Conservation (phyloP, 2,329 filamentous ascomycete species). For the Verticillium tricorpus region DNA sequence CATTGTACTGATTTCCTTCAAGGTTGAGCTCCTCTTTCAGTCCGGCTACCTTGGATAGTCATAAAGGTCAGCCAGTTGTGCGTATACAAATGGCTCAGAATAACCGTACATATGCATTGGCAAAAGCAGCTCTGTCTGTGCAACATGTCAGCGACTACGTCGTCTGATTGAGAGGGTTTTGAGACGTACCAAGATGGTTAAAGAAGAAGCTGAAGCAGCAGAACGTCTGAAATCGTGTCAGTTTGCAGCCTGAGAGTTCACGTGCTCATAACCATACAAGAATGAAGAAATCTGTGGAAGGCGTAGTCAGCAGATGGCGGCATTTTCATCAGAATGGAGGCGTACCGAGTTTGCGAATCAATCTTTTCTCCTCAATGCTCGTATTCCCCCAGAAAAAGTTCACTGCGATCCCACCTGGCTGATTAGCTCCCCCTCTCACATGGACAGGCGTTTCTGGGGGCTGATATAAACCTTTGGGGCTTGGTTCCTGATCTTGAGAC, state of each 20-base stretch:
- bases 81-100: too few species aligned
- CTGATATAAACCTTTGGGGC: too few species aligned
- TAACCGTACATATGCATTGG: slow-evolving; percentile 39
- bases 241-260: background rate
- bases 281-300: slow-evolving; percentile 22
- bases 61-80: background rate
- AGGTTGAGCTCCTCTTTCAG: slow-evolving; percentile 43
- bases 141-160: background rate
- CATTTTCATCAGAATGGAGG: background rate
- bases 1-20: slow-evolving; percentile 38
- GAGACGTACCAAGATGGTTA: slow-evolving; percentile 28
- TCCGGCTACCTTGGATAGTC: slow-evolving; percentile 22
- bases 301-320: background rate
- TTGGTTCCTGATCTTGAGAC: too few species aligned
- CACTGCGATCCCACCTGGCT: background rate
- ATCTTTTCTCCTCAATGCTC: slow-evolving; percentile 18
- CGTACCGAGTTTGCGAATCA: slow-evolving; percentile 23
- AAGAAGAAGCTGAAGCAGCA: slow-evolving; percentile 29
- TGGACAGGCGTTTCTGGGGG: too few species aligned
- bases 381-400: slow-evolving; percentile 1
- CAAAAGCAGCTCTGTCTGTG: slow-evolving; percentile 31
- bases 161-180: background rate
- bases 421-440: too few species aligned
- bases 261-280: slow-evolving; percentile 13
- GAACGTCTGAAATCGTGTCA: slow-evolving; percentile 19